phyloP scores from a whole-genome alignment of 352 stramenopile genomes.

The Globisporangium perplexum region DNA sequence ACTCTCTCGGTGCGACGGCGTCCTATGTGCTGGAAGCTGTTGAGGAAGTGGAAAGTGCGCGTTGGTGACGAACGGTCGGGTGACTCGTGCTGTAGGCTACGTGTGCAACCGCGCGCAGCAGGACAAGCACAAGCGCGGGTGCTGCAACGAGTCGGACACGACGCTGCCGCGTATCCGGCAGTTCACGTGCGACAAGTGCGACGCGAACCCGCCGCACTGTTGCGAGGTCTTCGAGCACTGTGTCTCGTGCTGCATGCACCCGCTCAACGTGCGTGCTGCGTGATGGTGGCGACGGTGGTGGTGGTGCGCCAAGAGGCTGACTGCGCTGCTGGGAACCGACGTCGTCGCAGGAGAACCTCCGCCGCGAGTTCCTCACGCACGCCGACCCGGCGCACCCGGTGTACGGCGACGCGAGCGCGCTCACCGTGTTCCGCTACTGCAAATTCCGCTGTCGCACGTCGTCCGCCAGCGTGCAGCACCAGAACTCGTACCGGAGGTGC shows the following conservation, averaged over 20 bases:
- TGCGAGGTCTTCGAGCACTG: conserved; percentile 65
- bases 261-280: conserved; percentile 43
- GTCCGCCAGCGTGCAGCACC: conserved; percentile 66
- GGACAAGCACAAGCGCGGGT: conserved; percentile 31
- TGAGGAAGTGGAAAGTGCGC: too few relatives aligned
- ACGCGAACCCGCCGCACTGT: conserved; percentile 63
- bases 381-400: conserved; percentile 53
- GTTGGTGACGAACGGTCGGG: not conserved
- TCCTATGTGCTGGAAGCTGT: too few relatives aligned
- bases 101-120: conserved; percentile 46
- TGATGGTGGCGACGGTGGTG: not conserved
- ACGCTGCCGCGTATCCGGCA: conserved; percentile 45
- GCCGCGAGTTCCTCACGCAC: conserved; percentile 53
- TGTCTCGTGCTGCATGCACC: conserved; percentile 78
- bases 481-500: conserved; percentile 75
- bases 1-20: conserved; percentile 48
- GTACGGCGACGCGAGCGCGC: conserved; percentile 42
- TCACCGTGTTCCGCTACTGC: conserved; percentile 72
- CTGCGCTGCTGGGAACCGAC: not conserved
- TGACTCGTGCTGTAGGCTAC: conserved; percentile 21
- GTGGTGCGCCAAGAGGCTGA: not conserved
- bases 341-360: conserved; percentile 34
- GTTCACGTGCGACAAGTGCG: conserved; percentile 58
- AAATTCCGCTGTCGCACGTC: conserved; percentile 69
- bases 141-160: conserved; percentile 54